Percentiles rank a stretch among this genome's conserved stretches.
phyloP scores from a whole-genome alignment of 129 eudicot genomes.

The Arctium minus region DNA sequence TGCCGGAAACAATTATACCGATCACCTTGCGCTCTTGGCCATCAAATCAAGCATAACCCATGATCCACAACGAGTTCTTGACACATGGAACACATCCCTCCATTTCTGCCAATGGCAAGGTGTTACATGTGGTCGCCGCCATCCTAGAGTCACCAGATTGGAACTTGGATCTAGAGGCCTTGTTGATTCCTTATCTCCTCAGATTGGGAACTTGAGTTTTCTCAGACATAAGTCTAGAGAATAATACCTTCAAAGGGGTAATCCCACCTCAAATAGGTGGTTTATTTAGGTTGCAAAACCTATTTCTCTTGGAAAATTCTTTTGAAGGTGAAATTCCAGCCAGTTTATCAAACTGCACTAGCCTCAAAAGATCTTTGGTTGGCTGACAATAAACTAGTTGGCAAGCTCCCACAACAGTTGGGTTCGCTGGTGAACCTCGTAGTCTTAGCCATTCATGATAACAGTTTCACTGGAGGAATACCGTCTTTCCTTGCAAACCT shows the following conservation, averaged over 20 bases:
- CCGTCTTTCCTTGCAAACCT: constrained; percentile 39
- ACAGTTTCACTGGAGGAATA: constrained; percentile 31
- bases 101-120: constrained; percentile 32
- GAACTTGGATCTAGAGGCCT: constrained; percentile 18
- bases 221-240: constrained; percentile 11
- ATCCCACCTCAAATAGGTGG: constrained; percentile 44
- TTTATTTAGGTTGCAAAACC: constrained; percentile 13
- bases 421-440: constrained; percentile 27
- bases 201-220: constrained; percentile 48
- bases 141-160: constrained; percentile 25
- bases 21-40: constrained; percentile 25
- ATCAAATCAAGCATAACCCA: constrained; percentile 22
- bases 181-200: constrained; percentile 35
- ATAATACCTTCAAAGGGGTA: constrained; percentile 24
- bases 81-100: constrained; percentile 31
- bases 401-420: constrained; percentile 32
- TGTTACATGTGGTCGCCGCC: constrained; percentile 31
- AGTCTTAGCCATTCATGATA: neutral
- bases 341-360: constrained; percentile 35
- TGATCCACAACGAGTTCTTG: constrained; percentile 15
- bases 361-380: constrained; percentile 9
- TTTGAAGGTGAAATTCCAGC: constrained; percentile 36
- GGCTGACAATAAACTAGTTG: constrained; percentile 25
- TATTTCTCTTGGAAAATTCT: constrained; percentile 24
- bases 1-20: constrained; percentile 13